phyloP scores from a whole-genome alignment of 179 eudicot species.

The Nepenthes alata region DNA sequence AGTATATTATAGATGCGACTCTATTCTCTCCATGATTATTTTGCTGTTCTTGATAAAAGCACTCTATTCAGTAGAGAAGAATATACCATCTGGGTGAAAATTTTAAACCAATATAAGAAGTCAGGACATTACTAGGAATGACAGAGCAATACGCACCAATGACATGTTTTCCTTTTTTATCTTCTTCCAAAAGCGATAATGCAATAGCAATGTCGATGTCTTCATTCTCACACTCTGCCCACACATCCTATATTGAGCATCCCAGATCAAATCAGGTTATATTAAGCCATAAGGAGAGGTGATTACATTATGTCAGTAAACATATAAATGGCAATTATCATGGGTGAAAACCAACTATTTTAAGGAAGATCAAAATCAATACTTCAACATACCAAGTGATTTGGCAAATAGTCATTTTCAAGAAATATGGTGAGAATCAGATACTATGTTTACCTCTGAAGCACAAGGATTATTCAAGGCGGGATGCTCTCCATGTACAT shows the following conservation, averaged over 20 bases:
- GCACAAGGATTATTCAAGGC: conserved; percentile 15
- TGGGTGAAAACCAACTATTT: not conserved
- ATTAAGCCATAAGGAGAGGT: not conserved
- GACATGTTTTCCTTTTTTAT: conserved; percentile 30
- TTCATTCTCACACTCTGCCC: conserved; percentile 35
- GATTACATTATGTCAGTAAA: not conserved
- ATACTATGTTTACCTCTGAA: conserved; percentile 12
- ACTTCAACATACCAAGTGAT: not conserved
- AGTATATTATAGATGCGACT: too few species aligned
- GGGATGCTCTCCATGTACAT: conserved; percentile 12
- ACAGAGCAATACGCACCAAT: conserved; percentile 30
- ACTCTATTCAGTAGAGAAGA: too few species aligned
- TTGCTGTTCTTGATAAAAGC: too few species aligned
- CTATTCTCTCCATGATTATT: too few species aligned
- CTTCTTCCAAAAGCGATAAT: conserved; percentile 67
- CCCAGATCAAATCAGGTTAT: not conserved
- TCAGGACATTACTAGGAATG: not conserved
- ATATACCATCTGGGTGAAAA: too few species aligned
- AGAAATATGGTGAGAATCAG: not conserved
- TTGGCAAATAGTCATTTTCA: not conserved
- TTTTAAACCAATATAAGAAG: not conserved
- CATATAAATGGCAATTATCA: not conserved
- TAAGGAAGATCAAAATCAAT: not conserved
- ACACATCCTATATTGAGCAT: conserved; percentile 16
- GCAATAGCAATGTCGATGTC: conserved; percentile 81